Base-by-base conservation (phyloP, 2,329 filamentous ascomycete genomes). In the Ceratocystiopsis minuta region DNA sequence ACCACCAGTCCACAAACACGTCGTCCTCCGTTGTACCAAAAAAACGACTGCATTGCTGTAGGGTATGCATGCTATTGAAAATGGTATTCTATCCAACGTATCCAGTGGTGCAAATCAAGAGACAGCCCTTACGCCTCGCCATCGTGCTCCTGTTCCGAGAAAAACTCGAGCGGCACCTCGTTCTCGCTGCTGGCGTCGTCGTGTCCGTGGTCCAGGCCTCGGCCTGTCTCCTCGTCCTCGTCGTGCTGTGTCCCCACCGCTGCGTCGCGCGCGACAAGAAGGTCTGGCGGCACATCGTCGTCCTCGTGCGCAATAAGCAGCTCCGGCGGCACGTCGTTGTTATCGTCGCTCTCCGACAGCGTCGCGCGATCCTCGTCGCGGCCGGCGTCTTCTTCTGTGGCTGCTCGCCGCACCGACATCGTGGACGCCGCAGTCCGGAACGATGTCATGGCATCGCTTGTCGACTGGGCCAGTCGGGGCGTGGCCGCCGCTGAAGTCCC, bases 161-260 rank as follows among this genome's bases (percentile, higher is more conserved):
- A 48, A 47, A 74, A 71, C 44, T 73, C 68, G 0, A 57, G 55
- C 1, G 69, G 68, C 9, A 72, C 60, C 40, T 68, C 67, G 39
- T 68, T 67, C 45, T 64, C 64, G 48, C 60, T 49, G 43, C 40
- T 64, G 35, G 58, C 58, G 40, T 56, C 51, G 38, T 53, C 51
- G 9, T 45, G 51, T 42, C 34, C 40, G 16, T 36, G 16, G 34
- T 39, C 32, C 16, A 10, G n/a, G 34, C n/a, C 34, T 35, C 34
- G 35, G 7, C 36, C 16, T 3, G 51, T 51, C 13, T 40, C 48
- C 45, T 59, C 50, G 6, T 47, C 62, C 16, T 57, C 57, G 38
- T 54, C 48, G 36, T 53, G 52, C 3, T 41, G 47, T 38, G 24
- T 10, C 7, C 24, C 9, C 24, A 28, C 5, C 11, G 24, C 4